Conservation (phyloP, 2,329 filamentous ascomycete species). For the Cyclaneusma minus region DNA sequence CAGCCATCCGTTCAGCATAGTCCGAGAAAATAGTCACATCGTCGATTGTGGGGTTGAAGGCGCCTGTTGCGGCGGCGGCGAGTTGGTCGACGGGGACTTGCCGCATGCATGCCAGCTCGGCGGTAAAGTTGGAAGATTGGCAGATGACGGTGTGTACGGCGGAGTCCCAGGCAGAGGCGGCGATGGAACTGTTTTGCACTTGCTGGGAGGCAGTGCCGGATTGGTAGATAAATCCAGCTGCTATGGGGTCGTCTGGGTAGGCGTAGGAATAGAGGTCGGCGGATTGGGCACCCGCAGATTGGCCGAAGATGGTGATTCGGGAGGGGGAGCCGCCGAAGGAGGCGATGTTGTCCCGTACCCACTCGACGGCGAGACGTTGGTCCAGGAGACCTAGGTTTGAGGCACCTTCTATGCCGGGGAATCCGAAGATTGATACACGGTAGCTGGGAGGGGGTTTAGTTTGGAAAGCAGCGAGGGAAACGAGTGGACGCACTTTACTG, state of each 20-base stretch:
- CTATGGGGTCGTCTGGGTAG: constrained; percentile 17
- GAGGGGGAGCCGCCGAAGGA: constrained; percentile 42
- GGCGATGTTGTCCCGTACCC: constrained; percentile 43
- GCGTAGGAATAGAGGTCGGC: constrained; percentile 20
- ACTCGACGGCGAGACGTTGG: constrained; percentile 40
- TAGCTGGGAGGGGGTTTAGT: constrained; percentile 21
- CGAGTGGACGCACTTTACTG: no score
- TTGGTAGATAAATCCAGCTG: constrained; percentile 9
- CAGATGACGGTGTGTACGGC: no score
- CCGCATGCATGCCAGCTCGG: constrained; percentile 6
- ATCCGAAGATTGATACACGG: constrained; percentile 22
- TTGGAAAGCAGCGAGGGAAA: no score
- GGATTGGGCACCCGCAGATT: constrained; percentile 41
- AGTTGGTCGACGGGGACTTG: constrained; percentile 4
- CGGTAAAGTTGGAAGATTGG: constrained; percentile 4
- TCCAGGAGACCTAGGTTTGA: constrained; percentile 47
- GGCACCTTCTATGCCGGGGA: constrained; percentile 15
- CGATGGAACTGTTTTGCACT: no score
- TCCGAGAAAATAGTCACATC: constrained; percentile 7
- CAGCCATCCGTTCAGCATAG: constrained; percentile 4
- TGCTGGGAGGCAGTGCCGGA: constrained; percentile 10
- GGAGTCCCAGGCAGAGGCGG: no score
- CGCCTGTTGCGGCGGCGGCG: constrained; percentile 3
- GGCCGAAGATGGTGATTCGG: constrained; percentile 38
- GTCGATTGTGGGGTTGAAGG: constrained; percentile 10